Conservation (phyloP, 2,329 filamentous ascomycete genomes). For the Coleophoma eucalyptorum region DNA sequence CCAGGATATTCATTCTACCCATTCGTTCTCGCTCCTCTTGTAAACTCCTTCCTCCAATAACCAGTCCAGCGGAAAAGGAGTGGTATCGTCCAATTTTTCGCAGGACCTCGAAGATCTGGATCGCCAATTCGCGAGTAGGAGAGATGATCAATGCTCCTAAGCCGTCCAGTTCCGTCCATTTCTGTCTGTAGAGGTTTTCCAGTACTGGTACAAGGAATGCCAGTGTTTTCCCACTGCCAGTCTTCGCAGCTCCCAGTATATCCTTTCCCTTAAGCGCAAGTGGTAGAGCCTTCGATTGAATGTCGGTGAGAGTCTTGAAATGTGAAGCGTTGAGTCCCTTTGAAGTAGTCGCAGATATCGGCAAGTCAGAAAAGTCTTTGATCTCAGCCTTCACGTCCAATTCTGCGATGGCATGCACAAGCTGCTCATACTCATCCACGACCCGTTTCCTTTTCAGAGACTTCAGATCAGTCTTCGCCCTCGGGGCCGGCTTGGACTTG, state of each 20-base stretch:
- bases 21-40: constrained; percentile 83
- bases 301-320: constrained; percentile 86
- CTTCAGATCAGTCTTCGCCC: constrained; percentile 15
- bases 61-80: constrained; percentile 83
- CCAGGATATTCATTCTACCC: constrained; percentile 91
- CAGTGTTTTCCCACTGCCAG: constrained; percentile 91
- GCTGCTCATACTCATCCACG: constrained; percentile 23
- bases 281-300: constrained; percentile 87
- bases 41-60: constrained; percentile 90
- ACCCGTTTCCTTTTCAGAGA: constrained; percentile 27
- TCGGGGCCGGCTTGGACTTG: constrained; percentile 14
- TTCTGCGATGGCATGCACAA: constrained; percentile 24
- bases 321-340: constrained; percentile 80
- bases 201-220: constrained; percentile 90
- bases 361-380: constrained; percentile 77
- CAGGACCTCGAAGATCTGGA: constrained; percentile 94
- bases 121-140: constrained; percentile 90
- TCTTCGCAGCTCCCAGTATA: constrained; percentile 92
- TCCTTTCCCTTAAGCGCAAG: constrained; percentile 81
- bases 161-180: constrained; percentile 88
- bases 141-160: constrained; percentile 90
- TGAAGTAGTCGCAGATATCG: constrained; percentile 76
- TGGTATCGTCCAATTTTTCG: constrained; percentile 87
- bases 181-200: constrained; percentile 84
- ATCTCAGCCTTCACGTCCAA: constrained; percentile 26